Evolutionary conservation across 225 moss, liverwort and hornwort species (phyloP).

Genomic region (Straminergon stramineum): DNA sequence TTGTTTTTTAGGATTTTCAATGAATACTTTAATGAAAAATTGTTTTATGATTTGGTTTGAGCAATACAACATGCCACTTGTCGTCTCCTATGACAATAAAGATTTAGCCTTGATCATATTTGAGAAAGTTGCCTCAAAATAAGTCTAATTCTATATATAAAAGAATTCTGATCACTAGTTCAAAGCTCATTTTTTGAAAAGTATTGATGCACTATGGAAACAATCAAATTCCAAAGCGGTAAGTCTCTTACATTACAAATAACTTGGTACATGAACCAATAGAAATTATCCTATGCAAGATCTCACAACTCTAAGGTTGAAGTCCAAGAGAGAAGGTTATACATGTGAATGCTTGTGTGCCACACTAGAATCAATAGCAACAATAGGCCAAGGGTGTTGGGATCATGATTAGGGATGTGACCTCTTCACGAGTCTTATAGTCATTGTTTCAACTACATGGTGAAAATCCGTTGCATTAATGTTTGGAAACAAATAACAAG

Average conservation of each 20-base stretch:
- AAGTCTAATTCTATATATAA: not conserved
- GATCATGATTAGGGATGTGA: not conserved
- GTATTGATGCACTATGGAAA: too few relatives aligned
- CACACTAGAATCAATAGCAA: too few relatives aligned
- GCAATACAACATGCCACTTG: not conserved
- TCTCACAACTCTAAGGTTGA: too few relatives aligned
- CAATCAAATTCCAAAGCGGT: too few relatives aligned
- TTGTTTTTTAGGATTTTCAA: too few relatives aligned
- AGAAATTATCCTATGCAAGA: not conserved
- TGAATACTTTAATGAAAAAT: too few relatives aligned
- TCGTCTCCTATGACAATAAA: accelerated
- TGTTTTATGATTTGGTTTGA: too few relatives aligned
- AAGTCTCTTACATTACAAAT: too few relatives aligned
- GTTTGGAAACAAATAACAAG: not conserved
- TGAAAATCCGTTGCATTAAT: not conserved
- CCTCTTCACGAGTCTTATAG: accelerated
- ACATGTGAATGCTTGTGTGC: not conserved
- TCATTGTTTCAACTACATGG: not conserved
- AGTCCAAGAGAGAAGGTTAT: not conserved
- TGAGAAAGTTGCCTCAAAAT: not conserved
- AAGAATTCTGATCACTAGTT: not conserved
- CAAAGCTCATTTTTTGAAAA: not conserved
- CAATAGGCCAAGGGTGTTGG: too few relatives aligned
- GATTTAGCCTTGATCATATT: not conserved
- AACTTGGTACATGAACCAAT: not conserved